phyloP scores from a whole-genome alignment of 78 protist species.

The Protostelium mycophagum region DNA sequence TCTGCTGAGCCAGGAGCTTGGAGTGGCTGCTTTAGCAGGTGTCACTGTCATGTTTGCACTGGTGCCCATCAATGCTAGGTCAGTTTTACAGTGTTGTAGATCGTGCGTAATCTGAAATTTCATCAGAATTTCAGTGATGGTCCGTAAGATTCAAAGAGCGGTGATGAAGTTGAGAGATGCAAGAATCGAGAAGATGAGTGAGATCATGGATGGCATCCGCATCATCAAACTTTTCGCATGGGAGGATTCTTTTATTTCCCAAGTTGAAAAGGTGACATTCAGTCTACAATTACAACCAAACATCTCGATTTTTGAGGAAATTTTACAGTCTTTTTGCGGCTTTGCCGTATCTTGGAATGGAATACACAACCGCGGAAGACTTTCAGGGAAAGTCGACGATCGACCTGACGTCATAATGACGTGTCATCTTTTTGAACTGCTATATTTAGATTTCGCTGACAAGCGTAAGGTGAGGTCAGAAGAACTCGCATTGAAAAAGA shows the following conservation, averaged over 20 bases:
- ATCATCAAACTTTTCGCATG: conserved; percentile 78
- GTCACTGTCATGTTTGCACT: conserved; percentile 35
- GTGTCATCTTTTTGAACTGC: too few relatives aligned
- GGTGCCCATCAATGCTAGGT: conserved; percentile 44
- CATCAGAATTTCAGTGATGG: background rate
- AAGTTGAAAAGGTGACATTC: conserved; percentile 7
- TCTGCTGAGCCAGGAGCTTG: conserved; percentile 22
- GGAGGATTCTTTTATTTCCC: conserved; percentile 61
- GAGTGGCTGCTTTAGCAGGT: conserved; percentile 52
- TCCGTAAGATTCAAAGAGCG: conserved; percentile 13
- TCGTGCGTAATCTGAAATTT: conserved; percentile 7
- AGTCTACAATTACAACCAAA: too few relatives aligned
- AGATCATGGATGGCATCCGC: conserved; percentile 70
- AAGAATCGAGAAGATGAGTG: conserved; percentile 49
- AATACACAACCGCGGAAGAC: too few relatives aligned
- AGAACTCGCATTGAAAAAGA: conserved; percentile 35
- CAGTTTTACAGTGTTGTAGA: background rate
- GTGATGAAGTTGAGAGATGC: conserved; percentile 55
- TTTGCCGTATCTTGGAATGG: too few relatives aligned
- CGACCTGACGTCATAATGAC: too few relatives aligned
- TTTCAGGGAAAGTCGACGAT: too few relatives aligned
- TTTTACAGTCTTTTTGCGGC: too few relatives aligned
- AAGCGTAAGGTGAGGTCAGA: conserved; percentile 15
- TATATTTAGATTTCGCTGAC: too few relatives aligned
- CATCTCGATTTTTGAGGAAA: too few relatives aligned